Base-by-base conservation (phyloP, 345 rosid species). In the Citrus trifoliata region DNA sequence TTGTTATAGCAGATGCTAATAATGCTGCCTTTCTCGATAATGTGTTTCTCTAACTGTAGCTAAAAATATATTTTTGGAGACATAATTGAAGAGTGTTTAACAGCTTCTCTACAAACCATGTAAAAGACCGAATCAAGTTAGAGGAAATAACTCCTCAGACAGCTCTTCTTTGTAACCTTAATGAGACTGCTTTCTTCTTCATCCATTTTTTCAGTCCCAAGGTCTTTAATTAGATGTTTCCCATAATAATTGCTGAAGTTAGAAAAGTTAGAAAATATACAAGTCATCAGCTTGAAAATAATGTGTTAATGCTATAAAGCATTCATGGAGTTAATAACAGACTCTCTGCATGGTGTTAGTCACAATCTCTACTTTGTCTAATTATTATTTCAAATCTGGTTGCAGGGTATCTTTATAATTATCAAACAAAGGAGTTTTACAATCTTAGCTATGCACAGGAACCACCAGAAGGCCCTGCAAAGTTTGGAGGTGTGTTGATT, bases 371-470 rank as follows among this genome's bases (percentile, higher is more conserved):
- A 46, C 37, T 67, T 58, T 67, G 7, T 68, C 27, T 75, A 35
- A 73, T 33, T 25, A 46, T 22, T 55, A 55, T 71, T 79, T 55
- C 75, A n/a, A 58, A 35, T 40, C 63, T 67, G 25, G 4, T 82
- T 83, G 86, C 89, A 94, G 98, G 99, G 58, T 93, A 97, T 85
- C 88, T 97, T 38, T 94, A 86, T 81, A 97, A 93, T 76, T 88
- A 83, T 84, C 99, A 94, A 83, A 89, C 99, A 33, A 90, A 88
- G 86, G 99, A 97, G 83, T 87, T 90, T 83, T 97, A 91, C 76
- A 93, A 97, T 86, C 97, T 97, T 81, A 97, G 98, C 85, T 90
- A 90, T 87, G 92, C 92, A 18, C 99, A 90, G 19, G 95, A 91
- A 83, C 88, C 85, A 77, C 88, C 92, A 2, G 91, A 87, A 83